A percentile compares a stretch with the other conserved stretches of the same genome.
phyloP scores from a whole-genome alignment of 176 grass and related monocot genomes.

The Pontederia crassipes region DNA sequence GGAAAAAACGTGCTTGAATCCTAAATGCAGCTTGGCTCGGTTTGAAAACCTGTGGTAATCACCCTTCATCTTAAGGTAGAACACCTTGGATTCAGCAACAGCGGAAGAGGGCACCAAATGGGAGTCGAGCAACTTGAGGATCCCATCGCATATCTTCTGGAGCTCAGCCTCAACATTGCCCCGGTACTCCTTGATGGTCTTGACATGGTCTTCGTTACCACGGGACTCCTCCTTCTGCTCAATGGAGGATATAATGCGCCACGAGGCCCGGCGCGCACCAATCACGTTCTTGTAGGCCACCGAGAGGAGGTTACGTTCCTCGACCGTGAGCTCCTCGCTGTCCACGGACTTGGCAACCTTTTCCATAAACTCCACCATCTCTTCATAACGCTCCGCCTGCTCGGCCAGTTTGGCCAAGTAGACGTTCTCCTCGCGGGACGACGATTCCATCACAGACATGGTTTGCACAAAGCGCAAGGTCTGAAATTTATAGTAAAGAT shows the following conservation, averaged over 20 bases:
- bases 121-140: slow-evolving; percentile 13
- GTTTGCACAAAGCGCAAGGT: neutral
- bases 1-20: neutral
- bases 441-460: neutral
- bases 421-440: slow-evolving; percentile 14
- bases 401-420: slow-evolving; percentile 15
- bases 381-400: slow-evolving; percentile 13
- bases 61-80: slow-evolving; percentile 18
- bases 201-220: slow-evolving; percentile 9
- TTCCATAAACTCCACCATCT: slow-evolving; percentile 16
- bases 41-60: slow-evolving; percentile 4
- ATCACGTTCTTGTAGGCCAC: slow-evolving; percentile 19
- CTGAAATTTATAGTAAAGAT: no score
- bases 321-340: slow-evolving; percentile 2
- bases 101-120: slow-evolving; percentile 2
- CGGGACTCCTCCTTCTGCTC: slow-evolving; percentile 18
- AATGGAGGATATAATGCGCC: slow-evolving; percentile 15
- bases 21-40: neutral
- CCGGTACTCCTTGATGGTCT: slow-evolving; percentile 9
- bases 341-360: slow-evolving; percentile 13
- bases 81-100: slow-evolving; percentile 11
- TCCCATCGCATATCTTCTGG: slow-evolving; percentile 11
- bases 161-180: slow-evolving; percentile 10
- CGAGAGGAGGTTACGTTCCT: slow-evolving; percentile 14
- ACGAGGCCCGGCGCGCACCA: slow-evolving; percentile 8